Evolutionary conservation across 148 eudicot species (phyloP).

Genomic region (Amaranthus palmeri): DNA sequence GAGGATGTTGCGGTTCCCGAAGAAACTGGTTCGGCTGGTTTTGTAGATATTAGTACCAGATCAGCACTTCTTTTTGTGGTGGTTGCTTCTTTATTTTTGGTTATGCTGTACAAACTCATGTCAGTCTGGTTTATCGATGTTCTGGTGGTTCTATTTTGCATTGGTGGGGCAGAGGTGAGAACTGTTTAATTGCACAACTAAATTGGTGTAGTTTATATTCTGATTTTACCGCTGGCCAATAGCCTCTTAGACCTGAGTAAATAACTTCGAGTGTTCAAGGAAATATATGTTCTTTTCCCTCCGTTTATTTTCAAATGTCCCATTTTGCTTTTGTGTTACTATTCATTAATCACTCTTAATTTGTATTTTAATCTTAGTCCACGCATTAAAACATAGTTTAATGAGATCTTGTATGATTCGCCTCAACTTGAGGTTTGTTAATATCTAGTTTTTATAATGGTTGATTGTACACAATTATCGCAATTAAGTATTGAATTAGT

Average conservation of each 20-base stretch:
- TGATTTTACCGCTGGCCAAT: neutral
- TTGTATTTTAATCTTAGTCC: no score
- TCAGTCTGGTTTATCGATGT: slow-evolving; percentile 84
- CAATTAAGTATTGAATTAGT: no score
- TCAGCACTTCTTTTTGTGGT: slow-evolving; percentile 85
- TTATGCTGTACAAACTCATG: slow-evolving; percentile 98
- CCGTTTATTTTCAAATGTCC: neutral
- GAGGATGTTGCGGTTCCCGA: slow-evolving; percentile 44
- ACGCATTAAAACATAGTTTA: no score
- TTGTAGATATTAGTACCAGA: slow-evolving; percentile 73
- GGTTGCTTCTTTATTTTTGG: slow-evolving; percentile 83
- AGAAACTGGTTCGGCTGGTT: slow-evolving; percentile 39
- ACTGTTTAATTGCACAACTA: neutral
- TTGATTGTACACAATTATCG: no score
- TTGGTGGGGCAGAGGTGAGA: slow-evolving; percentile 93
- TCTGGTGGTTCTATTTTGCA: slow-evolving; percentile 85
- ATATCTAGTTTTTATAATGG: no score
- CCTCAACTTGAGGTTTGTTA: no score
- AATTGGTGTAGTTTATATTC: neutral
- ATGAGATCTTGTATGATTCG: no score
- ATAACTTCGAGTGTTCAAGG: no score
- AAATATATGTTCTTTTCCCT: neutral
- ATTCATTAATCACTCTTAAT: no score
- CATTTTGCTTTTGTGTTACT: neutral
- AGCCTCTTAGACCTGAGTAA: neutral